phyloP scores from a whole-genome alignment of 257 asterid species.

The Solanum sejunctum region DNA sequence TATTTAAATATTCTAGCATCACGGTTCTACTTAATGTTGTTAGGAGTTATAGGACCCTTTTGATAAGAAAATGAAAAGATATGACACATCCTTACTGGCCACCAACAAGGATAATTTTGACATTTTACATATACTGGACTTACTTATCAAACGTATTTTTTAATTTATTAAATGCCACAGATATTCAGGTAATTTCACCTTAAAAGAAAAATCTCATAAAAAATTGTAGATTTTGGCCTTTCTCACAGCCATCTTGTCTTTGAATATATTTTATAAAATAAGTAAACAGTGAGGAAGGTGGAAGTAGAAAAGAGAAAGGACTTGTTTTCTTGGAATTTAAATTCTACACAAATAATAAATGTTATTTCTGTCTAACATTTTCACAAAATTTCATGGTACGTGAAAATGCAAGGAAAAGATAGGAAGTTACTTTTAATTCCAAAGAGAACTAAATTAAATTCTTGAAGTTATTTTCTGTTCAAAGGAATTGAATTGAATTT shows the following conservation, averaged over 20 bases:
- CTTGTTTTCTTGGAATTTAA: neutral
- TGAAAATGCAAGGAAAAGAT: neutral
- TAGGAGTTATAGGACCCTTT: neutral
- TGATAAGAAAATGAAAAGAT: neutral
- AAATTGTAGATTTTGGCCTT: too few relatives aligned
- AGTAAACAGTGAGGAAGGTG: neutral
- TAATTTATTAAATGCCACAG: too few relatives aligned
- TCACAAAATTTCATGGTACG: neutral
- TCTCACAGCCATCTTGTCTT: neutral
- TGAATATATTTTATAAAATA: neutral
- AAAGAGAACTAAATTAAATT: neutral
- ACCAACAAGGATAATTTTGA: neutral
- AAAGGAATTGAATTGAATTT: neutral
- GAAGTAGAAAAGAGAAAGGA: neutral
- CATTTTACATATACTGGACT: neutral
- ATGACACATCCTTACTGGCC: neutral
- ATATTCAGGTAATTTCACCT: too few relatives aligned
- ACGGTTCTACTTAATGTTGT: neutral
- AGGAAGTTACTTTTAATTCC: neutral
- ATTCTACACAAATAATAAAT: neutral
- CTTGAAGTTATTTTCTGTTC: neutral
- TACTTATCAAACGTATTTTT: too few relatives aligned
- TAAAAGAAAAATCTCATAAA: too few relatives aligned
- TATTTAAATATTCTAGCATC: neutral
- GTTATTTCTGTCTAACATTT: neutral